Evolutionary conservation across 139 green algal species (phyloP), one percentile per base, ranked within the genome.

Genomic region (Edaphochlamys debaryana): DNA sequence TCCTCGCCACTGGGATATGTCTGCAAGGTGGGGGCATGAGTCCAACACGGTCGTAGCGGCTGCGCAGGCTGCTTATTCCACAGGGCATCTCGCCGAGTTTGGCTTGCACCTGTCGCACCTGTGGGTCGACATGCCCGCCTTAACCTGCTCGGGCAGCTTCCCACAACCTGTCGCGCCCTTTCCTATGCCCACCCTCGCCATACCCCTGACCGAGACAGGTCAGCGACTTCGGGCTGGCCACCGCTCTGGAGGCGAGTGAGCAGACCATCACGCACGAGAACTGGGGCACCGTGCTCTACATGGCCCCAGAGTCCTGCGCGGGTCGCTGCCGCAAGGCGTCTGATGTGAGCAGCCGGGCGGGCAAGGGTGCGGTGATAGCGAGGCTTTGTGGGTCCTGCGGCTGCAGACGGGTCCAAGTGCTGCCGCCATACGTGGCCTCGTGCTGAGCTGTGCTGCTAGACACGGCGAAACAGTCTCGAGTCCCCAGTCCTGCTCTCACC

Each of bases 251-350:
- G 60, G 56, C 60, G 1, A 72, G 34, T 0, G 75, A 82, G 62
- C 75, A 82, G 75, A 82, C 75, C 42, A 82, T 82, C 60, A 82
- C 75, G 32, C 40, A 72, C 75, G 75, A 82, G 62, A 82, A 82
- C 75, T 82, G 75, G 75, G 75, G 75, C 40, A 82, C 75, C 0
- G 75, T 82, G 62, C n/a, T 72, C 0, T 82, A 82, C 60, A 72
- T 82, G 75, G 75, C 75, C 34, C 75, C 75, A n/a, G 75, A 82
- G 58, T 71, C 62, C 20, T 71, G 60, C 40, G 62, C 75, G 23
- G 75, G 75, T 5, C 40, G 75, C 30, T 82, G 75, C 75, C 56
- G 75, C 36, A 82, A 82, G 60, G 75, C 75, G 1, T 70, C 56
- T 38, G 45, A 36, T 2, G 32, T 23, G 63, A 15, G 32, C 20